Conservation (phyloP, 306 rosid species). For the Canavalia ensiformis region DNA sequence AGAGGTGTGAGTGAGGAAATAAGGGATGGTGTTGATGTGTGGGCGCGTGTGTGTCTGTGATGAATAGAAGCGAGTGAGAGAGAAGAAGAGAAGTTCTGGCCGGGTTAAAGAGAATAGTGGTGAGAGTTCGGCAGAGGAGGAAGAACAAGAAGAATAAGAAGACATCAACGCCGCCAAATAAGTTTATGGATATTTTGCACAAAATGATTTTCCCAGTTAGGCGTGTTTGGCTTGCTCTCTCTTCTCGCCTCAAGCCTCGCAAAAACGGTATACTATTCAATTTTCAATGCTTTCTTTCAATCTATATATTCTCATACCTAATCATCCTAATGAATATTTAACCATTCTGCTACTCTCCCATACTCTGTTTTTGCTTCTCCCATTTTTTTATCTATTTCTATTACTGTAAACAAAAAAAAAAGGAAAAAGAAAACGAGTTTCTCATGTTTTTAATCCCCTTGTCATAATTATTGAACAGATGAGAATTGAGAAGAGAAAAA, state of each 20-base stretch:
- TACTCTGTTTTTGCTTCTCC: no score
- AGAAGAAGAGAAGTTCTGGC: constrained; percentile 55
- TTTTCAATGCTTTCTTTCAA: not conserved
- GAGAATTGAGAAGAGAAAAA: no score
- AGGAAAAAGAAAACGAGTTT: no score
- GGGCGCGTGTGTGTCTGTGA: no score
- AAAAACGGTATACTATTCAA: constrained; percentile 54
- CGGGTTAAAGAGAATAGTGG: constrained; percentile 56
- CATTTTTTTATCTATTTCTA: not conserved
- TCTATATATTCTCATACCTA: not conserved
- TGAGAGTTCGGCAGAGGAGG: constrained; percentile 51
- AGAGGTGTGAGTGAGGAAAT: no score
- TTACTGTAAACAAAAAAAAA: no score
- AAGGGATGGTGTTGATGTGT: not conserved
- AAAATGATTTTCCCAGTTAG: constrained; percentile 78
- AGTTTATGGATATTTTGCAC: constrained; percentile 59
- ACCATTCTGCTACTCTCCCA: no score
- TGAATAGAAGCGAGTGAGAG: no score
- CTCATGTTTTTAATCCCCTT: no score
- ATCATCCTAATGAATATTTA: not conserved
- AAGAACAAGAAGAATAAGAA: constrained; percentile 49
- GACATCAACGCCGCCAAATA: not conserved
- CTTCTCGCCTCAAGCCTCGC: constrained; percentile 69
- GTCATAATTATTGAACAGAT: no score
- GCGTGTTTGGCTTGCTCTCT: constrained; percentile 78